Evolutionary conservation across 192 early-diverging fungal species (phyloP).

Genomic region (Podila horticola): DNA sequence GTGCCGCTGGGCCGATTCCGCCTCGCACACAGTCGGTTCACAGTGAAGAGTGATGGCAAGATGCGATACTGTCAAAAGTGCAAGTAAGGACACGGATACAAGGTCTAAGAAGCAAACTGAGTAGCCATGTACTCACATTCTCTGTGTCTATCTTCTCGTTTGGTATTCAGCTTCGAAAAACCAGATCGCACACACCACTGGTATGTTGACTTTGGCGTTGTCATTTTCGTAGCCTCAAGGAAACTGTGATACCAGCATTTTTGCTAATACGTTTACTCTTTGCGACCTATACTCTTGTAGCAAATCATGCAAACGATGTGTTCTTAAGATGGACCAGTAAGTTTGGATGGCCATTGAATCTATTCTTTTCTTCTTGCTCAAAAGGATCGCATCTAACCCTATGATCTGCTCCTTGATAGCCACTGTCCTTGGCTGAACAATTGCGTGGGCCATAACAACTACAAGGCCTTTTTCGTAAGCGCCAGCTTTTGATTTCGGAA

Average conservation of each 20-base stretch:
- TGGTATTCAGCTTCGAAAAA: conserved; percentile 33
- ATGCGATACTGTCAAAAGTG: conserved; percentile 59
- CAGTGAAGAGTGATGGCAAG: conserved; percentile 54
- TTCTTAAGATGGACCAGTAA: conserved; percentile 60
- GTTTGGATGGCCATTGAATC: background rate
- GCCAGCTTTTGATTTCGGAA: background rate
- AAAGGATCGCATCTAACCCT: background rate
- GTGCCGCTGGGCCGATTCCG: conserved; percentile 12
- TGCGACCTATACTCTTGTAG: background rate
- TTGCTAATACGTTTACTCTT: too few species aligned
- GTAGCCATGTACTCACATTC: background rate
- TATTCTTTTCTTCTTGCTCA: background rate
- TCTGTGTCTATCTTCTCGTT: background rate
- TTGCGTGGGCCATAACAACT: conserved; percentile 53
- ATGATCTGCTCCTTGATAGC: conserved; percentile 9
- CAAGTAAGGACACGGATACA: conserved; percentile 13
- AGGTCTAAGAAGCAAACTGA: background rate
- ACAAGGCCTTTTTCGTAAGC: conserved; percentile 52
- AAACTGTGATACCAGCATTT: too few species aligned
- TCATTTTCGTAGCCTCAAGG: background rate
- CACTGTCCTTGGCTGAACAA: conserved; percentile 60
- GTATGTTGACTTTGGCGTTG: conserved; percentile 12
- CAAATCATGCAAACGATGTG: conserved; percentile 43
- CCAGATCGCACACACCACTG: conserved; percentile 59
- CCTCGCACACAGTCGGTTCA: conserved; percentile 23